phyloP scores from a whole-genome alignment of 768 basidiomycete species.

The Lactifluus rugatus region DNA sequence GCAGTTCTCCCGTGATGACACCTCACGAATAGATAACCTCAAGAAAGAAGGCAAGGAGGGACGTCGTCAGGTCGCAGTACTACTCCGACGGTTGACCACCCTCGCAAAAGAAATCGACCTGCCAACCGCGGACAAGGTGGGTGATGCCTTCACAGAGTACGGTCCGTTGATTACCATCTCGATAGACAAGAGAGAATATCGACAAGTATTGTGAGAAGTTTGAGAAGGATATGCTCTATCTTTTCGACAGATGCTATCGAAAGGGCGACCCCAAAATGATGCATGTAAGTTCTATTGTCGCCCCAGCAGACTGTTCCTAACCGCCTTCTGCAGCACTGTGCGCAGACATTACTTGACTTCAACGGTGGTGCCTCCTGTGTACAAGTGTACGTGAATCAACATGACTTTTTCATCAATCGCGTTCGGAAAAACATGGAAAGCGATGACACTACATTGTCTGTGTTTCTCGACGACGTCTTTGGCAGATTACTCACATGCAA shows the following conservation, averaged over 20 bases:
- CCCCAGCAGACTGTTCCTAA: neutral
- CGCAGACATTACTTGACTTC: slow-evolving; percentile 92
- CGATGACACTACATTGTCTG: slow-evolving; percentile 50
- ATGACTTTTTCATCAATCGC: slow-evolving; percentile 98
- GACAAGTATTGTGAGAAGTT: slow-evolving; percentile 98
- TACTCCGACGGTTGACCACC: slow-evolving; percentile 73
- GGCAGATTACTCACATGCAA: neutral
- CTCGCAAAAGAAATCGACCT: slow-evolving; percentile 92
- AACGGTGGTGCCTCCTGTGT: slow-evolving; percentile 96
- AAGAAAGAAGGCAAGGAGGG: slow-evolving; percentile 87
- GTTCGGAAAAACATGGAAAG: slow-evolving; percentile 53
- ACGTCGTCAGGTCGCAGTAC: slow-evolving; percentile 76
- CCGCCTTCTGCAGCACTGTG: slow-evolving; percentile 65
- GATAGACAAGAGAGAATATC: slow-evolving; percentile 78
- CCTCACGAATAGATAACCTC: slow-evolving; percentile 58
- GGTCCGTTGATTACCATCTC: neutral
- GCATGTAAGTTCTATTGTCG: slow-evolving; percentile 52
- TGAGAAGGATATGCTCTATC: slow-evolving; percentile 94
- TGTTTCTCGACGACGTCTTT: neutral
- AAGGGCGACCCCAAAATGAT: slow-evolving; percentile 99
- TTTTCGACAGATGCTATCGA: slow-evolving; percentile 93
- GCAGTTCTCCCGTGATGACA: slow-evolving; percentile 79
- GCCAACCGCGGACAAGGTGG: slow-evolving; percentile 69
- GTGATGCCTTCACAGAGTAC: slow-evolving; percentile 6
- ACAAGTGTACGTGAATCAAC: slow-evolving; percentile 98